phyloP scores from a whole-genome alignment of 257 asterid species.

The Solanum rostratum region DNA sequence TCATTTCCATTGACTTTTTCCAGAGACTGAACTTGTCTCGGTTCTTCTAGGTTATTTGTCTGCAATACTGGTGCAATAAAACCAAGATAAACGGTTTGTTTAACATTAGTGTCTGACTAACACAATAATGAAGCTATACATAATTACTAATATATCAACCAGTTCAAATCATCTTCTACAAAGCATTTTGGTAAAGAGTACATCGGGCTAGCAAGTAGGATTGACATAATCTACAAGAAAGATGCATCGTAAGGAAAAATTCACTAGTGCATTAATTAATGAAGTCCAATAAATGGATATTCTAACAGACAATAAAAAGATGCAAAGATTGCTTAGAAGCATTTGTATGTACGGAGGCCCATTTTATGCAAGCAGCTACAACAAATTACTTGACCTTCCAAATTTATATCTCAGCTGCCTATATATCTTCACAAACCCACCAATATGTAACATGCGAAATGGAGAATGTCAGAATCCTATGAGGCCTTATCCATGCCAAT shows the following conservation, averaged over 20 bases:
- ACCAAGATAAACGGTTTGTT: slow-evolving; percentile 2
- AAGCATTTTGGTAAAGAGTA: neutral
- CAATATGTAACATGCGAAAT: neutral
- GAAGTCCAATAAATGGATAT: neutral
- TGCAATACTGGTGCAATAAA: slow-evolving; percentile 29
- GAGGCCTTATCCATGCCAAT: neutral
- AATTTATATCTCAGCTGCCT: neutral
- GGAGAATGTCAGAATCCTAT: neutral
- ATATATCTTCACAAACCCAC: neutral
- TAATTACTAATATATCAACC: neutral
- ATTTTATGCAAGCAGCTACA: neutral
- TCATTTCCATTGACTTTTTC: slow-evolving; percentile 26
- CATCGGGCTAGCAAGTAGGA: neutral
- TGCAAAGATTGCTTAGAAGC: neutral
- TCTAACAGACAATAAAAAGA: neutral
- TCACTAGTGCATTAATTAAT: neutral
- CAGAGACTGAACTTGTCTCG: slow-evolving; percentile 22
- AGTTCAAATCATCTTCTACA: neutral
- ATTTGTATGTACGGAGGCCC: neutral
- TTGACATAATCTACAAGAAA: neutral
- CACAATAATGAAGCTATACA: neutral
- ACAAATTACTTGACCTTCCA: neutral
- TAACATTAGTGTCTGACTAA: neutral
- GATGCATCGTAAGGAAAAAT: neutral
- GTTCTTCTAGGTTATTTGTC: slow-evolving; percentile 18